A percentile compares a stretch with the other conserved stretches of the same genome.
Conservation (phyloP, 176 grass and related monocot genomes). For the Musa troglodytarum region DNA sequence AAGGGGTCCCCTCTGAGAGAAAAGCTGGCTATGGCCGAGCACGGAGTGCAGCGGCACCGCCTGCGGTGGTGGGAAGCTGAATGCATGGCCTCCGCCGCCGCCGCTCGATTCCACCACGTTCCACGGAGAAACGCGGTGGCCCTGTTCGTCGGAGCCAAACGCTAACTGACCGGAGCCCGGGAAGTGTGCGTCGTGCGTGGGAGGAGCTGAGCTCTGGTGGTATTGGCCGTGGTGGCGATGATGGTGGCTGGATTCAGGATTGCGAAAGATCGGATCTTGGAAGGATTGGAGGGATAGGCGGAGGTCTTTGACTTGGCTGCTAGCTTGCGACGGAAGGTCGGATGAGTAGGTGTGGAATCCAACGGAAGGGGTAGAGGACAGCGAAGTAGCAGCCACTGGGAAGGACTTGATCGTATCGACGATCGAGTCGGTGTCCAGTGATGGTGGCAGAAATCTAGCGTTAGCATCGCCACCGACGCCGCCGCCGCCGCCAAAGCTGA, state of each 20-base stretch:
- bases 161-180: constrained; percentile 39
- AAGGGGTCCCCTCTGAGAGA: constrained; percentile 97
- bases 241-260: constrained; percentile 34
- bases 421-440: constrained; percentile 83
- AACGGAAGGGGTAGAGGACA: constrained; percentile 42
- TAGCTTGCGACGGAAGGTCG: constrained; percentile 64
- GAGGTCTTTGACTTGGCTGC: constrained; percentile 67
- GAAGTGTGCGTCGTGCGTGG: constrained; percentile 26
- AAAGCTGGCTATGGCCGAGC: constrained; percentile 63
- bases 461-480: constrained; percentile 15
- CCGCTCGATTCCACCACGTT: constrained; percentile 47
- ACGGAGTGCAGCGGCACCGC: constrained; percentile 60
- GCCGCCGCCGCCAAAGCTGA: constrained; percentile 36
- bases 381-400: constrained; percentile 48
- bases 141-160: constrained; percentile 55
- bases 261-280: constrained; percentile 65
- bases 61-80: constrained; percentile 66
- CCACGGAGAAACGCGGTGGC: constrained; percentile 67
- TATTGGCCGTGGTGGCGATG: constrained; percentile 19
- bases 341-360: constrained; percentile 56
- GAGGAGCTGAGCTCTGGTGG: constrained; percentile 24
- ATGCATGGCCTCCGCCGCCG: constrained; percentile 41
- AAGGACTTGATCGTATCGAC: constrained; percentile 98
- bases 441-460: constrained; percentile 57
- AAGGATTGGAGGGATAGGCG: constrained; percentile 85